Evolutionary conservation across 2,329 filamentous ascomycete genomes (phyloP).

Genomic region (Penicillium sp.): DNA sequence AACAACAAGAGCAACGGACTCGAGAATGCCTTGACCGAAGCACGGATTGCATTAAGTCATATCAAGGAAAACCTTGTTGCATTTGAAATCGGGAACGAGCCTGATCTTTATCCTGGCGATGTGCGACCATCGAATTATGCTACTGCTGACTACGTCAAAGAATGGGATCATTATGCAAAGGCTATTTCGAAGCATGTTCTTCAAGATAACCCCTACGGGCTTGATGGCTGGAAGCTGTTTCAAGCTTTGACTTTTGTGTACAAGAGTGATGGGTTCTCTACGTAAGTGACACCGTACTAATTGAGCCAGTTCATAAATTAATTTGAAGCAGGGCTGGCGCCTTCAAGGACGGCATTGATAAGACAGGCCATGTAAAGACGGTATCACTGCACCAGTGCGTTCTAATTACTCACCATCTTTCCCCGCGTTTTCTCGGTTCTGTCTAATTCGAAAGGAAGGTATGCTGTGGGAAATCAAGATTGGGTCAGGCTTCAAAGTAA

Average conservation of each 20-base stretch:
- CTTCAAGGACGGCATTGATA: slow-evolving; percentile 12
- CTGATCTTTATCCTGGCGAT: slow-evolving; percentile 28
- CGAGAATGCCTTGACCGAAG: slow-evolving; percentile 16
- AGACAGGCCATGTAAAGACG: slow-evolving; percentile 11
- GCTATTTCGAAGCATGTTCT: slow-evolving; percentile 15
- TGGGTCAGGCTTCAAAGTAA: slow-evolving; percentile 18
- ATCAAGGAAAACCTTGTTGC: slow-evolving; percentile 31
- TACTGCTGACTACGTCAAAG: slow-evolving; percentile 12
- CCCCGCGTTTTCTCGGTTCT: not conserved
- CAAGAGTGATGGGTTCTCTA: slow-evolving; percentile 2
- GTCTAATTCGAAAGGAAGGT: not conserved
- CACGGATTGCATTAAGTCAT: slow-evolving; percentile 9
- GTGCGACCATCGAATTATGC: slow-evolving; percentile 12
- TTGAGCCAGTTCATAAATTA: not conserved
- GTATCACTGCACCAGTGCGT: slow-evolving; percentile 15
- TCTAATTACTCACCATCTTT: not conserved
- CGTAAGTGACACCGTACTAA: slow-evolving; percentile 6
- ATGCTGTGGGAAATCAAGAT: slow-evolving; percentile 11
- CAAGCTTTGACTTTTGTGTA: slow-evolving; percentile 19
- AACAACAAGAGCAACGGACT: slow-evolving; percentile 15
- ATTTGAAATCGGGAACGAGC: slow-evolving; percentile 37
- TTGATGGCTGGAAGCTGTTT: slow-evolving; percentile 15
- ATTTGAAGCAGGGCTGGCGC: slow-evolving; percentile 5
- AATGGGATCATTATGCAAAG: slow-evolving; percentile 17
- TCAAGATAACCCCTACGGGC: slow-evolving; percentile 10